Conservation (phyloP, 2,329 filamentous ascomycete species). For the Sphaceloma murrayae region DNA sequence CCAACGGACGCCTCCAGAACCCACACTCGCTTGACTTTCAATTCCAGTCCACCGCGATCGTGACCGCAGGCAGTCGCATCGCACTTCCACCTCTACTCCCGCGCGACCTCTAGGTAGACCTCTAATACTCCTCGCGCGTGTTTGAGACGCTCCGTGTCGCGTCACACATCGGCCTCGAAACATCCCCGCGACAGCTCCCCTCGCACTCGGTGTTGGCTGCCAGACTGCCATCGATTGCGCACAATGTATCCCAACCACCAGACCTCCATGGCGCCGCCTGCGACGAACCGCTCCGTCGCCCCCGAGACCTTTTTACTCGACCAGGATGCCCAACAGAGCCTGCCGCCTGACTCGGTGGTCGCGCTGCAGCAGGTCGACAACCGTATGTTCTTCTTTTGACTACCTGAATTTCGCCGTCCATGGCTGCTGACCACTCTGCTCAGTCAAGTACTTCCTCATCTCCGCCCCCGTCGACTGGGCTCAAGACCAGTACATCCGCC, state of each 20-base stretch:
- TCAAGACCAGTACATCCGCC: conserved; percentile 88
- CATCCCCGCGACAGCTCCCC: conserved; percentile 2
- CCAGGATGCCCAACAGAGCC: conserved; percentile 88
- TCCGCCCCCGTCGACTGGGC: conserved; percentile 98
- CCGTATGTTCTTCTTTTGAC: conserved; percentile 47
- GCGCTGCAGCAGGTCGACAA: conserved; percentile 98
- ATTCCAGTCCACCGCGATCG: conserved; percentile 2
- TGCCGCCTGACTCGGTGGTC: conserved; percentile 93
- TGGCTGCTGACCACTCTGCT: conserved; percentile 28
- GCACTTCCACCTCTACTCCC: too few relatives aligned
- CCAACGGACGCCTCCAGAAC: too few relatives aligned
- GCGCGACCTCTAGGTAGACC: too few relatives aligned
- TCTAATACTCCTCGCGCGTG: conserved; percentile 15
- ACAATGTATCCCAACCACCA: conserved; percentile 47
- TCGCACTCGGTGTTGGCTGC: background rate
- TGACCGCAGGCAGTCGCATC: conserved; percentile 16
- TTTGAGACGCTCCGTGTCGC: conserved; percentile 5
- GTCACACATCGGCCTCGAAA: conserved; percentile 12
- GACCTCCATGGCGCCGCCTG: conserved; percentile 76
- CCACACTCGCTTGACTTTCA: conserved; percentile 11
- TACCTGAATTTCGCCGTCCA: background rate
- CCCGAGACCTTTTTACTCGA: conserved; percentile 99
- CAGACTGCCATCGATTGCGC: conserved; percentile 6
- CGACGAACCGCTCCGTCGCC: conserved; percentile 57
- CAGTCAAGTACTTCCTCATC: conserved; percentile 99